Evolutionary conservation across 1,284 basidiomycete species (phyloP).

Genomic region (Apiotrichum porosum): DNA sequence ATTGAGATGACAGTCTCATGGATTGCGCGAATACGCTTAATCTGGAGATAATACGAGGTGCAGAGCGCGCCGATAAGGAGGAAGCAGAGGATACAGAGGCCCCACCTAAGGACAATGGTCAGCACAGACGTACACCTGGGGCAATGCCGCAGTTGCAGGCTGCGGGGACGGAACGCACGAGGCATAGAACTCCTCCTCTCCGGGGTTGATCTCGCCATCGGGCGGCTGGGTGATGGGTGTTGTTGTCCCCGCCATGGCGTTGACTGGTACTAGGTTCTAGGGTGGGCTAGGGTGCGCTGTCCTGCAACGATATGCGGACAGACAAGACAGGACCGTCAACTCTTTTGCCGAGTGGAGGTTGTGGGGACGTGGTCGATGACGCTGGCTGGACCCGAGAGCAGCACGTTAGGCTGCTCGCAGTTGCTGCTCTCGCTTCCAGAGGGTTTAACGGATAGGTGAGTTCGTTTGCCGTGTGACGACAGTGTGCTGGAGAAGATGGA

Average conservation of each 20-base stretch:
- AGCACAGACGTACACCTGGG: too few relatives aligned
- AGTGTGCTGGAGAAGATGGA: too few relatives aligned
- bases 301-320: too few relatives aligned
- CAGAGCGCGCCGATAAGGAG: slow-evolving; percentile 90
- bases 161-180: slow-evolving; percentile 49
- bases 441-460: too few relatives aligned
- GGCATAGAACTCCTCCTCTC: slow-evolving; percentile 85
- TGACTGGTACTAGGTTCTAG: not conserved
- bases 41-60: slow-evolving; percentile 96
- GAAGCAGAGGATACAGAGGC: slow-evolving; percentile 86
- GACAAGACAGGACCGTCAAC: too few relatives aligned
- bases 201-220: slow-evolving; percentile 41
- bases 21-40: slow-evolving; percentile 89
- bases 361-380: too few relatives aligned
- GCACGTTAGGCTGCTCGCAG: too few relatives aligned
- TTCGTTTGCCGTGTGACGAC: too few relatives aligned
- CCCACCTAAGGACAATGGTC: slow-evolving; percentile 56
- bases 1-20: slow-evolving; percentile 93
- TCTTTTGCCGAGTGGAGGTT: too few relatives aligned
- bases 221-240: slow-evolving; percentile 28
- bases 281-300: too few relatives aligned
- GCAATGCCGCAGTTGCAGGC: not conserved
- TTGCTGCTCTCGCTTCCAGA: too few relatives aligned
- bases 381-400: too few relatives aligned
- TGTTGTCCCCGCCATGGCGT: slow-evolving; percentile 10